Conservation (phyloP, 78 protist genomes). For the Dictyostelium citrinum region DNA sequence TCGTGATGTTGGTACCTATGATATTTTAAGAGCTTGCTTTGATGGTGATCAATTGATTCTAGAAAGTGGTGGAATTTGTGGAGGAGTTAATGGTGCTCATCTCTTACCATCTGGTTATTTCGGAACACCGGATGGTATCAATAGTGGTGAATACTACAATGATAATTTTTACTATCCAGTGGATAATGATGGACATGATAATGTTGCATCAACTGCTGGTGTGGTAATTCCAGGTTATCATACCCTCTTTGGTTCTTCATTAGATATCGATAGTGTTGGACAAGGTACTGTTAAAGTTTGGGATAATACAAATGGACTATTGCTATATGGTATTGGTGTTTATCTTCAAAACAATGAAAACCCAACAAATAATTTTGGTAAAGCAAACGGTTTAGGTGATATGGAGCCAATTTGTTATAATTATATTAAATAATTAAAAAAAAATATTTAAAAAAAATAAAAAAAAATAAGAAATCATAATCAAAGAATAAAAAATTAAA, state of each 20-base stretch:
- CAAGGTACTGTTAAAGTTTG: conserved; percentile 49
- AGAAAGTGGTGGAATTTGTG: conserved; percentile 11
- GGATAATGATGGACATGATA: conserved; percentile 32
- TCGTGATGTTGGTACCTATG: conserved; percentile 34
- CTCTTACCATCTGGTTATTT: conserved; percentile 17
- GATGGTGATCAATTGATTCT: neutral
- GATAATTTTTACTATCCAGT: conserved; percentile 44
- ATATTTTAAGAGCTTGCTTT: conserved; percentile 12
- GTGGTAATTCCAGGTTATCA: conserved; percentile 30
- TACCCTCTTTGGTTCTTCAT: neutral
- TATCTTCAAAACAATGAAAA: conserved; percentile 2
- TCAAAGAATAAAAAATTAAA: neutral
- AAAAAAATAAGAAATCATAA: neutral
- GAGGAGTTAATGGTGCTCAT: conserved; percentile 28
- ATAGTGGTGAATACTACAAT: conserved; percentile 30
- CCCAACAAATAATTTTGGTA: conserved; percentile 7
- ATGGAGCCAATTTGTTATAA: conserved; percentile 6
- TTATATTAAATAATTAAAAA: neutral
- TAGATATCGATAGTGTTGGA: conserved; percentile 26
- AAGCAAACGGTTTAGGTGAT: conserved; percentile 57
- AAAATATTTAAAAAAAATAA: neutral
- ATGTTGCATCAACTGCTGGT: conserved; percentile 33
- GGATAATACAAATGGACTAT: conserved; percentile 9
- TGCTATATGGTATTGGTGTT: conserved; percentile 23
- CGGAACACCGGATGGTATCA: neutral